Conservation (phyloP, 805 yeast species). For the Peterozyma toletana region DNA sequence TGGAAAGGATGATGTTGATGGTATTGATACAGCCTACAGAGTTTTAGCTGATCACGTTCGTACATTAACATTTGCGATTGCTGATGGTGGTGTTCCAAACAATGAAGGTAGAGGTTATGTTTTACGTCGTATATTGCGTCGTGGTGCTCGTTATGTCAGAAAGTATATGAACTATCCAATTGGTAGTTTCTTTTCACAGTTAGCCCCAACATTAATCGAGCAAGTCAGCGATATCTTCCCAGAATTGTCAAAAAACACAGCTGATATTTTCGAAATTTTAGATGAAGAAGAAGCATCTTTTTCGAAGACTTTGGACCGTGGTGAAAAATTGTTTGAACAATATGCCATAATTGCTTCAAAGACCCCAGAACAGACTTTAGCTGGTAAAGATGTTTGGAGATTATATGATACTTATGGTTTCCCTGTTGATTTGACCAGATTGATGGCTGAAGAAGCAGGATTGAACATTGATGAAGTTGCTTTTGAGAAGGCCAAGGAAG, state of each 20-base stretch:
- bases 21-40: conserved; percentile 96
- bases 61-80: conserved; percentile 90
- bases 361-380: conserved; percentile 65
- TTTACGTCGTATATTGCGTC: conserved; percentile 89
- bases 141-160: conserved; percentile 96
- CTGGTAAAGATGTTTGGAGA: conserved; percentile 98
- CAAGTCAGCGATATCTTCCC: conserved; percentile 90
- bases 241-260: conserved; percentile 67
- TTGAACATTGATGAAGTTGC: conserved; percentile 87
- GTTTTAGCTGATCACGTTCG: conserved; percentile 98
- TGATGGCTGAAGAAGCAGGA: conserved; percentile 98
- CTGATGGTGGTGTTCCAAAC: conserved; percentile 99
- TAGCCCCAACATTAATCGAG: conserved; percentile 87
- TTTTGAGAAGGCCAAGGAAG: conserved; percentile 84
- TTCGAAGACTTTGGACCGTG: conserved; percentile 93
- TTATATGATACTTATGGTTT: conserved; percentile 97
- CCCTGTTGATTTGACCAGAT: conserved; percentile 95
- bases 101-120: conserved; percentile 99
- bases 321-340: conserved; percentile 92
- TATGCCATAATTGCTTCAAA: conserved; percentile 80
- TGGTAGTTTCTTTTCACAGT: conserved; percentile 85
- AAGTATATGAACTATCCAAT: conserved; percentile 94
- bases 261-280: conserved; percentile 79
- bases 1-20: conserved; percentile 88
- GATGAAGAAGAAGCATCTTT: conserved; percentile 96